Conservation (phyloP, 306 rosid species). For the Acacia confusa region DNA sequence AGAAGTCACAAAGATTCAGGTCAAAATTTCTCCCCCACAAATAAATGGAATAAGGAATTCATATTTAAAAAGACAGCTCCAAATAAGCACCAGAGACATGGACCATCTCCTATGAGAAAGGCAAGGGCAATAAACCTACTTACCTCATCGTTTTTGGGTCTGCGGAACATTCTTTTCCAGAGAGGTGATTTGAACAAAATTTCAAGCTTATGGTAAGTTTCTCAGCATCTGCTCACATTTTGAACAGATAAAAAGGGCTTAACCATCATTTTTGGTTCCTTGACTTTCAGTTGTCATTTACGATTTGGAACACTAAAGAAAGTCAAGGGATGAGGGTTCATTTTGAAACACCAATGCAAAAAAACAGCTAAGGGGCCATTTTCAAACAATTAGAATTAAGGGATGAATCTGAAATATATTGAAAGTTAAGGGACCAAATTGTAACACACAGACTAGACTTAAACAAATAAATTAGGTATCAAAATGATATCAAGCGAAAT, state of each 20-base stretch:
- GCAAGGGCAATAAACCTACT: background rate
- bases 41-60: background rate
- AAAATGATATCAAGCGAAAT: background rate
- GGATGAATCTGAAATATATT: background rate
- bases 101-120: background rate
- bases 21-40: background rate
- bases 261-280: background rate
- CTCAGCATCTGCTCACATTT: background rate
- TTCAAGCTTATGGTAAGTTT: background rate
- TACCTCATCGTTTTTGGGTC: background rate
- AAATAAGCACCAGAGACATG: background rate
- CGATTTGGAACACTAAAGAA: background rate
- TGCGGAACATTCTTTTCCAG: background rate
- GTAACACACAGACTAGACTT: background rate
- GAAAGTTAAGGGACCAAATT: background rate
- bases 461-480: background rate
- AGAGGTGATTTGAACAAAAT: background rate
- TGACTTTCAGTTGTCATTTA: background rate
- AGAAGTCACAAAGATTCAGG: background rate
- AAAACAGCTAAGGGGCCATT: background rate
- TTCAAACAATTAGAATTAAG: background rate
- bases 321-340: background rate
- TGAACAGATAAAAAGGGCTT: background rate
- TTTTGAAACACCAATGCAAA: background rate
- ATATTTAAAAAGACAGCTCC: background rate